Evolutionary conservation across 148 eudicot species (phyloP), one percentile per base, ranked within the genome.

Genomic region (Hydrangea macrophylla): DNA sequence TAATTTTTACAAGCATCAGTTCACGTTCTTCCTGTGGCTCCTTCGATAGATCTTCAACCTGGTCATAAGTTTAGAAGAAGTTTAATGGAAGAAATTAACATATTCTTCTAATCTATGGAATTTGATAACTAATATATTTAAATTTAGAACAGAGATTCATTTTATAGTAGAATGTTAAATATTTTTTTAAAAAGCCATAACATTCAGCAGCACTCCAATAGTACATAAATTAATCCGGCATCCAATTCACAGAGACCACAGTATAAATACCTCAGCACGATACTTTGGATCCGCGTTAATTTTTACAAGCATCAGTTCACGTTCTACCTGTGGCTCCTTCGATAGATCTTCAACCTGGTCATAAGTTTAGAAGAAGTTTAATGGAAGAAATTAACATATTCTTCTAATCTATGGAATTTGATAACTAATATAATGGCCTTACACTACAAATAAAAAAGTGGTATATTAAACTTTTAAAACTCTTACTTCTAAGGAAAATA

Each of bases 21-120:
- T 86, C 90, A 69, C 87, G 90, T 72, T 86, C 90, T 45, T 83
- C 87, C 60, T 86, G 90, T 36, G 90, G 81, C 65, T 86, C 87
- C 76, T 71, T 83, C 26, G 90, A 86, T 64, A 86, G 69, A 72
- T 86, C 90, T 69, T 76, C 87, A 67, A 86, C 90, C 90, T 86
- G 74, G 40, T 64, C 26, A 25, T 48, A 68, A 65, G 35, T 30
- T 12, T 58, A 6, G 5, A 65, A 65, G 58, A 9, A 51, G 33
- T 12, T 32, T 10, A 27, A 22, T n/a, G 22, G 17, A 23, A 13
- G 31, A 51, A 51, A 8, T 31, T 31, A 36, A 23, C 10, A 3
- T 27, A n/a, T n/a, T n/a, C n/a, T n/a, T n/a, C n/a, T n/a, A n/a
- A n/a, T n/a, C n/a, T n/a, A n/a, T n/a, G n/a, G n/a, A n/a, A n/a